phyloP scores from a whole-genome alignment of 2,329 filamentous ascomycete species.

The Aureobasidium lini region DNA sequence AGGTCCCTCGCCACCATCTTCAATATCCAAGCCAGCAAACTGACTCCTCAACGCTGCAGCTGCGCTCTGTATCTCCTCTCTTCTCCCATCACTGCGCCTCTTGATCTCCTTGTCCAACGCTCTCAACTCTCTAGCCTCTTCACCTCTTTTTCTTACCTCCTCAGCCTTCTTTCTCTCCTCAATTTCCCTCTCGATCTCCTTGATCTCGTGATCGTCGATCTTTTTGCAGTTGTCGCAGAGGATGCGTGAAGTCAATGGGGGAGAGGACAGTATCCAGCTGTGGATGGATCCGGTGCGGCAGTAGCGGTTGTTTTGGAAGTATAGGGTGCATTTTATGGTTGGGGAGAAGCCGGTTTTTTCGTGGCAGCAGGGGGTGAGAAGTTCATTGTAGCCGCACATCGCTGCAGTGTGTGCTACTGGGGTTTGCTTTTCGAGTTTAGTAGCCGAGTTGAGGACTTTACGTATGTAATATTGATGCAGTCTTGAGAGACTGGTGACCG shows the following conservation, averaged over 20 bases:
- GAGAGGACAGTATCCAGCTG: neutral
- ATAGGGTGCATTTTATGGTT: neutral
- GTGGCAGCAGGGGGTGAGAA: neutral
- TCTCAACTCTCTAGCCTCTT: neutral
- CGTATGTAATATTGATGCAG: too few relatives aligned
- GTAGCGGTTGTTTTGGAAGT: neutral
- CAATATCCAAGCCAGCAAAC: neutral
- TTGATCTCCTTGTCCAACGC: neutral
- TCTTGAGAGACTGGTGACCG: too few relatives aligned
- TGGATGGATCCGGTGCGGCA: neutral
- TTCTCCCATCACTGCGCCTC: neutral
- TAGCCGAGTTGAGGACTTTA: too few relatives aligned
- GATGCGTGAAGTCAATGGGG: neutral
- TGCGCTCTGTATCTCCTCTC: neutral
- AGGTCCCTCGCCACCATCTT: neutral
- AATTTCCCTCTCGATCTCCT: neutral
- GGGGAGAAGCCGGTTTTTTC: neutral
- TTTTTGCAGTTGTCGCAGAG: neutral
- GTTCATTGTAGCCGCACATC: slow-evolving; percentile 9
- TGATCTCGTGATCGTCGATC: neutral
- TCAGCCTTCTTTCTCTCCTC: neutral
- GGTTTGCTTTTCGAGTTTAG: too few relatives aligned
- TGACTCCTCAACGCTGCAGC: neutral
- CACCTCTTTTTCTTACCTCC: neutral
- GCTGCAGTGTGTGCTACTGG: neutral